Conservation (phyloP, 2,329 filamentous ascomycete genomes). For the Sporothrix pseudoabietina region DNA sequence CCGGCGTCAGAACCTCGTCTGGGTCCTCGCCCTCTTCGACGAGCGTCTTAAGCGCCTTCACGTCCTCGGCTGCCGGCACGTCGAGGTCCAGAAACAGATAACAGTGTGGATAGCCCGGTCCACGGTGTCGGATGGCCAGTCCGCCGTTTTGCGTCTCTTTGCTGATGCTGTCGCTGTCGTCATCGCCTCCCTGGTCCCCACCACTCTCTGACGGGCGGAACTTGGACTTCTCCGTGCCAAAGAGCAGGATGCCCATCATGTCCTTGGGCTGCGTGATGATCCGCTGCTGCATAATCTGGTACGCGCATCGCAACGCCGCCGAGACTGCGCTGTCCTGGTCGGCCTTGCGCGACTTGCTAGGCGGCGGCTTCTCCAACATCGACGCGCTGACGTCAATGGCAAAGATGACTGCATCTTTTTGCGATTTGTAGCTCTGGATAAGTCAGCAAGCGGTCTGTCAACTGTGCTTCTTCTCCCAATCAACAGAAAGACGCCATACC, state of each 20-base stretch:
- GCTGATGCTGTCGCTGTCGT: slow-evolving; percentile 47
- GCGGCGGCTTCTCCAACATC: slow-evolving; percentile 73
- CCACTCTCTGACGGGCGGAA: slow-evolving; percentile 55
- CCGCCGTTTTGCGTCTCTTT: neutral
- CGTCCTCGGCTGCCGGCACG: slow-evolving; percentile 81
- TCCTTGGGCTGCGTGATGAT: slow-evolving; percentile 96
- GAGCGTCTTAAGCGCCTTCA: slow-evolving; percentile 74
- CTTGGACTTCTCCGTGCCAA: slow-evolving; percentile 83
- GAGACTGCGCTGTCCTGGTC: slow-evolving; percentile 76
- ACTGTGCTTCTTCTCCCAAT: neutral
- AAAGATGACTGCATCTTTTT: slow-evolving; percentile 98
- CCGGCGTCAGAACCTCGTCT: slow-evolving; percentile 68
- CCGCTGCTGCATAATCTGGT: slow-evolving; percentile 94
- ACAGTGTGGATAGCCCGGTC: slow-evolving; percentile 80
- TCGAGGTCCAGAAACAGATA: slow-evolving; percentile 89
- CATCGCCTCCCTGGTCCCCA: slow-evolving; percentile 6
- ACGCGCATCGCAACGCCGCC: slow-evolving; percentile 90
- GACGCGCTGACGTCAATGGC: slow-evolving; percentile 88
- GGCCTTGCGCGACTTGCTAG: slow-evolving; percentile 73
- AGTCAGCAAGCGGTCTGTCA: slow-evolving; percentile 54
- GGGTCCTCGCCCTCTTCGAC: slow-evolving; percentile 77
- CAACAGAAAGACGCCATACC: slow-evolving; percentile 30
- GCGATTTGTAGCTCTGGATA: slow-evolving; percentile 76
- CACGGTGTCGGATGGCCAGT: slow-evolving; percentile 36
- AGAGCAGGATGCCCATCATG: slow-evolving; percentile 94